These are phyloP conservation scores for Calophaca sinica DNA, from an alignment of 306 rosid species.

Conservation along the genomic window DNA sequence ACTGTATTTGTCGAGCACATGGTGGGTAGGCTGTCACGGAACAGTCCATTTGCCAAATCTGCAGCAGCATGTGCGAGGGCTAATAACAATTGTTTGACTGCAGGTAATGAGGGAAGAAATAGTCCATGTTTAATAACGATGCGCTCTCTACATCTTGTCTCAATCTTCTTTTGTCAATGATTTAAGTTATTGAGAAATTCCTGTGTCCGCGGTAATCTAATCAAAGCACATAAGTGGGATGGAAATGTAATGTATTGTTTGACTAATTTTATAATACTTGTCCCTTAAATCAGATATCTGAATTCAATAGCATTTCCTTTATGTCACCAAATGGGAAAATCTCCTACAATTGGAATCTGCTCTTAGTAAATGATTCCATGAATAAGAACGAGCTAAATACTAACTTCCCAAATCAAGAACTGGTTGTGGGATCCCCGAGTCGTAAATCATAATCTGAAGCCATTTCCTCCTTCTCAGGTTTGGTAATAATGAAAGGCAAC, in stretches of 20 bases:
- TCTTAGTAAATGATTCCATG: too few species aligned
- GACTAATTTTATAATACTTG: not conserved
- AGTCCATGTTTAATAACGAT: conserved; percentile 4
- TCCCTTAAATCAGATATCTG: not conserved
- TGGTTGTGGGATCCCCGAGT: too few species aligned
- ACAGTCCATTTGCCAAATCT: conserved; percentile 46
- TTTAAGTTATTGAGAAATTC: not conserved
- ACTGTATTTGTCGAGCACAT: conserved; percentile 44
- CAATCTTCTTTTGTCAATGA: conserved; percentile 12
- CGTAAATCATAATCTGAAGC: too few species aligned
- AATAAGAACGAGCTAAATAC: too few species aligned
- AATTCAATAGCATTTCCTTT: too few species aligned
- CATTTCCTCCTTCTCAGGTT: too few species aligned
- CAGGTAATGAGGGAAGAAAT: not conserved
- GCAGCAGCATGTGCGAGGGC: conserved; percentile 42
- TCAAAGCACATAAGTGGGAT: not conserved
- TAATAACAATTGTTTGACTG: conserved; percentile 16
- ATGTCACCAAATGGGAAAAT: too few species aligned
- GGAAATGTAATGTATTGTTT: not conserved
- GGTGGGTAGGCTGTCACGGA: conserved; percentile 39
- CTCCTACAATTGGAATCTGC: too few species aligned
- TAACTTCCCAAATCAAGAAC: too few species aligned
- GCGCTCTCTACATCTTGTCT: not conserved
- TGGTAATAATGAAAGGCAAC: too few species aligned
- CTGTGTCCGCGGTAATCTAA: not conserved